Conservation (phyloP, 805 yeast species). For the Schwanniomyces polymorphus region DNA sequence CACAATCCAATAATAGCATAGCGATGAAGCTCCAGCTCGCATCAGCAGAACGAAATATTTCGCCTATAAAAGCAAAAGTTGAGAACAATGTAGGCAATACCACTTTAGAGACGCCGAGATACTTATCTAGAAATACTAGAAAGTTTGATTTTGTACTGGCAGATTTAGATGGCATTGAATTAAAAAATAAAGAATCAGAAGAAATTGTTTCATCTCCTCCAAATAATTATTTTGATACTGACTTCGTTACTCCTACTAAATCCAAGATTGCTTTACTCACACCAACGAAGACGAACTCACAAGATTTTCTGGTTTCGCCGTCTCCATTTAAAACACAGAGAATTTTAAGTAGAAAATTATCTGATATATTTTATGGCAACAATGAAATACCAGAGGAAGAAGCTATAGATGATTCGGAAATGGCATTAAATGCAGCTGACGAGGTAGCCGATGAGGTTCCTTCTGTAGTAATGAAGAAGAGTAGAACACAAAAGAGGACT, state of each 20-base stretch:
- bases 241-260: background rate
- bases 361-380: conserved; percentile 49
- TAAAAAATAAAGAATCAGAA: background rate
- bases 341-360: conserved; percentile 30
- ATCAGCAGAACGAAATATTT: background rate
- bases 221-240: background rate
- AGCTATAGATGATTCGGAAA: conserved; percentile 2
- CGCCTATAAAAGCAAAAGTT: background rate
- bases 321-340: conserved; percentile 43
- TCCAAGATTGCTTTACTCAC: conserved; percentile 4
- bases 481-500: conserved; percentile 51
- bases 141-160: conserved; percentile 10
- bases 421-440: conserved; percentile 7
- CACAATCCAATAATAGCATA: background rate
- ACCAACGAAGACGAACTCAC: conserved; percentile 11
- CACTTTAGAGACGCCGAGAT: conserved; percentile 22
- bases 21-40: conserved; percentile 4
- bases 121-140: conserved; percentile 17
- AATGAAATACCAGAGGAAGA: conserved; percentile 27
- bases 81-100: conserved; percentile 4
- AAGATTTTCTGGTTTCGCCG: conserved; percentile 42
- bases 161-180: background rate
- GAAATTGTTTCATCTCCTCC: background rate
- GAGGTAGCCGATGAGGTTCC: conserved; percentile 10
- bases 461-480: conserved; percentile 21